Base-by-base conservation (phyloP, 2,329 filamentous ascomycete genomes). In the Ramularia collo-cygni region DNA sequence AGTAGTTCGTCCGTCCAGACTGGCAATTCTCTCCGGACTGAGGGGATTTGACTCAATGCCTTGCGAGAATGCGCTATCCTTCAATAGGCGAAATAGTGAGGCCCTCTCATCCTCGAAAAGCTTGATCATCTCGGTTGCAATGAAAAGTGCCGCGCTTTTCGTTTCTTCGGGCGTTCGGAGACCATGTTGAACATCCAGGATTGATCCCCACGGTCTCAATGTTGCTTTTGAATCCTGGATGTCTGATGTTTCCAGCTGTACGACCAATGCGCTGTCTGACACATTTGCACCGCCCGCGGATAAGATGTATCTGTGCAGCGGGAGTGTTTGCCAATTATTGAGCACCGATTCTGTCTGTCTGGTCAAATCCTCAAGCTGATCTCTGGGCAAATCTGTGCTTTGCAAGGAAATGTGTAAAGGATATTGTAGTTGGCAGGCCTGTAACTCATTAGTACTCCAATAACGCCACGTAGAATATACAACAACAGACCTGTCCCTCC, bases 101-200 rank as follows among this genome's bases (percentile, higher is more conserved):
- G 87, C 80, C 53, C 90, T 88, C 61, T 98, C 92, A 63, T 96
- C 88, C 4, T 77, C 75, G 56, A 95, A 96, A 1, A 89, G 75
- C 1, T 75, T 73, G 39, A 85, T 80, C 10, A 98, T 69, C 54
- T 90, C 80, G 32, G 77, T 75, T 3, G 89, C 86, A 32, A 96
- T 77, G 50, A 83, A 93, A 0, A 76, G 78, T 0, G 85, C 85
- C 2, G 93, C 71, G 3, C 77, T 0, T 76, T 81, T 6, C 73
- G 70, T 1, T 79, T 75, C 0, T 83, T 81, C 5, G 82, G 71
- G 47, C 81, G 77, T 53, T 76, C 83, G 2, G 77, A 74, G 2
- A 82, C 33, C 74, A 54, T 94, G 94, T 42, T 79, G 82, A 24
- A 95, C 74, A 47, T 92, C 81, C 43, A 95, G 74, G 13, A 81